These are phyloP conservation scores for Cordyceps javanica DNA, from an alignment of 2,329 filamentous ascomycete genomes.

Conservation along the genomic window DNA sequence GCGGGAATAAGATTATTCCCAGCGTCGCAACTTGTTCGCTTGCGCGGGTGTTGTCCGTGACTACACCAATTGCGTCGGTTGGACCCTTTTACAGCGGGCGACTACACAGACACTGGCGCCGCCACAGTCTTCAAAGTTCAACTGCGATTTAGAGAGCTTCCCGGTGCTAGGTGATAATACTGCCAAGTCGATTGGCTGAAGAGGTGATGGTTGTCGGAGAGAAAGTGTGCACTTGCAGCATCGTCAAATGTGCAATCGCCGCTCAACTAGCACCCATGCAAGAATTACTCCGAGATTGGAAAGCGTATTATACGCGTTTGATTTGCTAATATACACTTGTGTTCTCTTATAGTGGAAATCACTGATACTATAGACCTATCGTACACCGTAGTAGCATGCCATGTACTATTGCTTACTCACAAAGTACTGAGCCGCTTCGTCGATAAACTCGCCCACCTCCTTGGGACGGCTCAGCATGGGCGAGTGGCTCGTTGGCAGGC, in stretches of 20 bases:
- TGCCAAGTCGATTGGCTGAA: too few species aligned
- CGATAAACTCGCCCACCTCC: constrained; percentile 31
- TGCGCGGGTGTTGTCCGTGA: not conserved
- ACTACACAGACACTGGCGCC: too few species aligned
- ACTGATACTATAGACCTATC: not conserved
- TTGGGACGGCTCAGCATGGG: constrained; percentile 41
- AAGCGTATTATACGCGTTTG: too few species aligned
- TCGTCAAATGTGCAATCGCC: too few species aligned
- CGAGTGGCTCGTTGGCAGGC: constrained; percentile 41
- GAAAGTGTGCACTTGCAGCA: too few species aligned
- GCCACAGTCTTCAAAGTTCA: too few species aligned
- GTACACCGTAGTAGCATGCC: not conserved
- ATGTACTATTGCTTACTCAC: not conserved
- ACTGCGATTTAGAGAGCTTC: too few species aligned
- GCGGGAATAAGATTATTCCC: not conserved
- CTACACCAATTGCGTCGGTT: not conserved
- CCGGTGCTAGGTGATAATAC: too few species aligned
- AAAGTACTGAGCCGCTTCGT: constrained; percentile 14
- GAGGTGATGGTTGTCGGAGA: too few species aligned
- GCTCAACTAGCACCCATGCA: too few species aligned
- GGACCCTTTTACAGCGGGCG: too few species aligned
- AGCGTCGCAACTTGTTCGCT: not conserved
- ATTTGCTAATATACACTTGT: not conserved
- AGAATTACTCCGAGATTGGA: too few species aligned
- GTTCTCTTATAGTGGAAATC: not conserved